Evolutionary conservation across 768 basidiomycete species (phyloP).

Genomic region (Pleurotus djamor): DNA sequence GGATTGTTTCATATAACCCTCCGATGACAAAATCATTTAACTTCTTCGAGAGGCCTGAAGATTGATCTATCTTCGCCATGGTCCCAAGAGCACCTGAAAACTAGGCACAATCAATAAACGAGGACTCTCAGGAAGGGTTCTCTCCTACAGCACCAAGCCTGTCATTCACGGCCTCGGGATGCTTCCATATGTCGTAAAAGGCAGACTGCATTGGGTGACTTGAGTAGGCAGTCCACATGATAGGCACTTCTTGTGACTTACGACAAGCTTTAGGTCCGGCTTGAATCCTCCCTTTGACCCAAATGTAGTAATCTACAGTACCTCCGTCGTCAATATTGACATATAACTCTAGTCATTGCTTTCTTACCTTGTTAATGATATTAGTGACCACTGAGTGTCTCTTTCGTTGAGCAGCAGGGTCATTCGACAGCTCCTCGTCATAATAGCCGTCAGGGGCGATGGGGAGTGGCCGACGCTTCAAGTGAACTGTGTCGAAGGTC

Average conservation of each 20-base stretch:
- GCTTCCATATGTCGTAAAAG: conserved; percentile 20
- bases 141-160: conserved; percentile 28
- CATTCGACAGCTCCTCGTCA: conserved; percentile 33
- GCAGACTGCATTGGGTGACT: conserved; percentile 21
- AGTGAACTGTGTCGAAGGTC: conserved; percentile 29
- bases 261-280: conserved; percentile 20
- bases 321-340: neutral
- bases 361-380: conserved; percentile 20
- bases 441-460: conserved; percentile 42
- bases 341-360: neutral
- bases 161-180: conserved; percentile 41
- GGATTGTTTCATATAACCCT: conserved; percentile 56
- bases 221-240: neutral
- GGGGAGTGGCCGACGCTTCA: conserved; percentile 33
- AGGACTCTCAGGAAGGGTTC: neutral
- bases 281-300: conserved; percentile 19
- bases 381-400: conserved; percentile 33
- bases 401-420: conserved; percentile 19
- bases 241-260: conserved; percentile 5
- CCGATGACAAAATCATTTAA: conserved; percentile 21
- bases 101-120: conserved; percentile 10
- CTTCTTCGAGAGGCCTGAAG: conserved; percentile 13
- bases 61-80: conserved; percentile 20
- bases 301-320: conserved; percentile 16
- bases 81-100: conserved; percentile 24